Percentiles rank a stretch among this genome's conserved stretches.
phyloP scores from a whole-genome alignment of 129 eudicot species.

The sunflower (Helianthus annuus) region DNA sequence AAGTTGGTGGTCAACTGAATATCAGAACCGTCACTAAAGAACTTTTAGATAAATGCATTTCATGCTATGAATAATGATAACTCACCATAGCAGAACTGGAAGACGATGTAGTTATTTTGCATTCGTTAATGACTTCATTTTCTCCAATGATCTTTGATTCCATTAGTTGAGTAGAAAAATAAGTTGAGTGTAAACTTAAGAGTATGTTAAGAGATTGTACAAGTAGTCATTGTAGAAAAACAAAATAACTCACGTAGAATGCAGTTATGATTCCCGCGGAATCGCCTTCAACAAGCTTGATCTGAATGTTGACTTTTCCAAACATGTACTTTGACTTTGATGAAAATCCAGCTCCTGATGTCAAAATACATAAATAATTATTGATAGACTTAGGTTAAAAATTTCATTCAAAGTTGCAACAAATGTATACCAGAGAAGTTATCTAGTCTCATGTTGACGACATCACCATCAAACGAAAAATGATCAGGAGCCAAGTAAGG shows the following conservation, averaged over 20 bases:
- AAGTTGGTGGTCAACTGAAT: neutral
- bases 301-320: constrained; percentile 79
- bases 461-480: constrained; percentile 67
- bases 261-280: constrained; percentile 99
- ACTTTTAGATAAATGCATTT: constrained; percentile 1
- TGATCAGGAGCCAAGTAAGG: constrained; percentile 90
- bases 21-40: neutral
- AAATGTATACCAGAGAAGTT: constrained; percentile 58
- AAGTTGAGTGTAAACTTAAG: too few relatives aligned
- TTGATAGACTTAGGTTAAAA: neutral
- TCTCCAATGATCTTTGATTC: constrained; percentile 15
- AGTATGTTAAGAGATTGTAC: too few relatives aligned
- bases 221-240: too few relatives aligned
- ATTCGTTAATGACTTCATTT: constrained; percentile 7
- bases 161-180: too few relatives aligned
- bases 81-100: constrained; percentile 5
- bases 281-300: constrained; percentile 91
- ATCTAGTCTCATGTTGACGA: constrained; percentile 82
- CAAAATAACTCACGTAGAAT: constrained; percentile 62
- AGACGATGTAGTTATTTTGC: neutral
- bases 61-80: neutral
- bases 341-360: constrained; percentile 88
- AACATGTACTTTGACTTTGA: constrained; percentile 89
- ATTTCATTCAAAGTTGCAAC: neutral
- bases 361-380: neutral